Percentiles rank a stretch among this genome's conserved stretches.
phyloP scores from a whole-genome alignment of 345 rosid genomes.

The Erucastrum elatum region DNA sequence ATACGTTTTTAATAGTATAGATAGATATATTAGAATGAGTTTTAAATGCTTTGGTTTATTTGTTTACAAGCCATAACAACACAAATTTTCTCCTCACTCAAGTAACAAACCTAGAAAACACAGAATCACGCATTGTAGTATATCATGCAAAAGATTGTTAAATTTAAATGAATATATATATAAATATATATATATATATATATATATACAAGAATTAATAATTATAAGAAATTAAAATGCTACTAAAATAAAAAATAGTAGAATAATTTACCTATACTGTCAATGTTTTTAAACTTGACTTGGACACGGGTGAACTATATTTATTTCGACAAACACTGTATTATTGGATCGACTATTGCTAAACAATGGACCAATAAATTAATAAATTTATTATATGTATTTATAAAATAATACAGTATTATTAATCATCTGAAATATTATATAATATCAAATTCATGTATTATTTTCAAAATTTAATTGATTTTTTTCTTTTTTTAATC shows the following conservation, averaged over 20 bases:
- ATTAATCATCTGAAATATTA: neutral
- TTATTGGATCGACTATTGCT: neutral
- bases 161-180: neutral
- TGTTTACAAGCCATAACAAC: neutral
- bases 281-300: neutral
- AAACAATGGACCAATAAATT: neutral
- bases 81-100: neutral
- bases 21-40: neutral
- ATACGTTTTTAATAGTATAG: no score
- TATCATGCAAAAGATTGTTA: neutral
- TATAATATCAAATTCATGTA: neutral
- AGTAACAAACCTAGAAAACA: neutral
- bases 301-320: neutral
- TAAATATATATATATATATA: no score
- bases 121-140: no score
- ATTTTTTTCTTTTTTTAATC: no score
- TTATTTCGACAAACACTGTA: neutral
- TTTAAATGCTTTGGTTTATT: neutral
- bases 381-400: no score
- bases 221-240: neutral
- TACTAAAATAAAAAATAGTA: neutral
- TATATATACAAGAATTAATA: no score
- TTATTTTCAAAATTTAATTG: no score
- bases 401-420: no score
- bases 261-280: neutral